Conservation (phyloP, 352 stramenopile species). For the Pythium pectinolyticum region DNA sequence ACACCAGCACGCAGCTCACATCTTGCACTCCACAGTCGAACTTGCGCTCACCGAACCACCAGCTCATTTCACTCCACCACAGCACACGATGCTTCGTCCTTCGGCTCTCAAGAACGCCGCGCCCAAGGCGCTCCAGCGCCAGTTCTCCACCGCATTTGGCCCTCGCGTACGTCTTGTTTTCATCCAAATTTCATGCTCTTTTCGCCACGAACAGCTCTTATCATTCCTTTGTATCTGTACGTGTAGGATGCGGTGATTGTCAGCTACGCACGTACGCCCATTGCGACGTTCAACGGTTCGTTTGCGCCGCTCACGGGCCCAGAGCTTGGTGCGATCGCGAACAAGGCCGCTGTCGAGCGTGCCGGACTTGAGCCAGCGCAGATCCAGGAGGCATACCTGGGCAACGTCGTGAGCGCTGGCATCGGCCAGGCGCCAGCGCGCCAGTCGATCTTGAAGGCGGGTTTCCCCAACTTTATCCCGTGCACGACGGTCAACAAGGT, state of each 20-base stretch:
- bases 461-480: slow-evolving; percentile 90
- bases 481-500: slow-evolving; percentile 99
- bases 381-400: slow-evolving; percentile 97
- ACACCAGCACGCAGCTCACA: background rate
- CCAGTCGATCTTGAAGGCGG: slow-evolving; percentile 92
- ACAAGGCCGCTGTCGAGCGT: slow-evolving; percentile 79
- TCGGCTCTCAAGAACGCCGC: slow-evolving; percentile 27
- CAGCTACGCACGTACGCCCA: slow-evolving; percentile 94
- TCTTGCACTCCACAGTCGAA: slow-evolving; percentile 10
- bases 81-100: slow-evolving; percentile 31
- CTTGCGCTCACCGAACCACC: background rate
- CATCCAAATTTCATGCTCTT: background rate
- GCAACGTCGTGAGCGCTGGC: slow-evolving; percentile 96
- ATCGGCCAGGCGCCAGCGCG: slow-evolving; percentile 96
- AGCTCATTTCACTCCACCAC: background rate
- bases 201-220: background rate
- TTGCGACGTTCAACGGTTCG: slow-evolving; percentile 93
- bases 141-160: slow-evolving; percentile 41
- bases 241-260: slow-evolving; percentile 93
- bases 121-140: slow-evolving; percentile 37
- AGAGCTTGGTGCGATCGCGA: slow-evolving; percentile 93
- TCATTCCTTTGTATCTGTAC: background rate
- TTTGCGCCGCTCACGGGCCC: slow-evolving; percentile 88
- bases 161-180: slow-evolving; percentile 32
- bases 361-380: slow-evolving; percentile 61